Evolutionary conservation across 129 eudicot genomes (phyloP), one percentile per base, ranked within the genome.

Genomic region (Kitagawia praeruptora): DNA sequence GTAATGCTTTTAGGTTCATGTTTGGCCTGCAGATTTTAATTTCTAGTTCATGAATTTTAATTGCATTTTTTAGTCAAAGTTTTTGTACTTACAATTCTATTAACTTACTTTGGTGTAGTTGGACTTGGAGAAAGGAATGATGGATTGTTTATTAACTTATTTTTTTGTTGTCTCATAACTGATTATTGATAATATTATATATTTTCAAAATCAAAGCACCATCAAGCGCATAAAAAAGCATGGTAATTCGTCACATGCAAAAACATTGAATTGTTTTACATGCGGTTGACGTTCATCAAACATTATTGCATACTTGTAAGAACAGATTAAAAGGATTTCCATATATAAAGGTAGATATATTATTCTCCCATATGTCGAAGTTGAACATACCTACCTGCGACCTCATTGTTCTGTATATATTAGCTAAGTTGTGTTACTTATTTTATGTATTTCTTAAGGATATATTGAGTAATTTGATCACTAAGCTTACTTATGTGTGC

Each of bases 41-140:
- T n/a, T n/a, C n/a, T n/a, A n/a, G n/a, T n/a, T 31, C 18, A 23
- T 61, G 49, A 8, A 0, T 46, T 74, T 51, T 2, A 23, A 5
- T 34, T 58, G 48, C 49, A 51, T 42, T 14, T 81, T 78, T 42
- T 14, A 25, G 25, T 34, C 45, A 46, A 16, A 71, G 18, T 13
- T 5, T 8, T 23, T 25, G 0, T n/a, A 10, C 39, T 44, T 73
- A 12, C 39, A 73, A 39, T 73, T n/a, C 11, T 42, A 44, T 47
- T 23, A 18, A 38, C 45, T 8, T 4, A 21, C 73, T 66, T 80
- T 80, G 54, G 46, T 86, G 86, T 82, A 96, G 99, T 82, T 96
- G 97, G 99, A 96, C 86, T 83, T 96, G 87, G 99, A 90, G 93
- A 92, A 92, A 84, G 99, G 90, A 71, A 96, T 96, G 99, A 92